Evolutionary conservation across 805 yeast genomes (phyloP).

Genomic region (Lipomyces sp.): DNA sequence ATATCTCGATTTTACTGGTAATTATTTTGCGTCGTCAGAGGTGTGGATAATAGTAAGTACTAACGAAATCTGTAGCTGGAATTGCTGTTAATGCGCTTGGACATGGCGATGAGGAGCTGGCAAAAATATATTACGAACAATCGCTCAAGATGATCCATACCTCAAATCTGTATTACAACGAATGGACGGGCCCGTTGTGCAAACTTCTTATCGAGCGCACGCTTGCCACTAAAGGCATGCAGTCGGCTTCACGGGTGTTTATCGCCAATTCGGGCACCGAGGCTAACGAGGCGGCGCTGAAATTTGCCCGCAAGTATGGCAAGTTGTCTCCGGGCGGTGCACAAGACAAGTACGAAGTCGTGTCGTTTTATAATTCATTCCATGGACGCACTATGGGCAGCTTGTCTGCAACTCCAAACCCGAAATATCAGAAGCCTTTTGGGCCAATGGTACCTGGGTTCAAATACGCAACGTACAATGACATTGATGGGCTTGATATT

Average conservation of each 20-base stretch:
- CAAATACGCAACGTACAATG: slow-evolving; percentile 64
- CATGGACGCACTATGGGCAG: slow-evolving; percentile 98
- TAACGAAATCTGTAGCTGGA: slow-evolving; percentile 59
- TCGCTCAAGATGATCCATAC: slow-evolving; percentile 74
- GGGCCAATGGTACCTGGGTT: slow-evolving; percentile 92
- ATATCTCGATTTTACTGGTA: slow-evolving; percentile 77
- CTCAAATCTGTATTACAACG: slow-evolving; percentile 83
- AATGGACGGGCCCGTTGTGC: slow-evolving; percentile 81
- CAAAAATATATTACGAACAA: slow-evolving; percentile 74
- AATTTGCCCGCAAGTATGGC: slow-evolving; percentile 82
- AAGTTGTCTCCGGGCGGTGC: slow-evolving; percentile 44
- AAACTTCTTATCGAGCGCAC: slow-evolving; percentile 73
- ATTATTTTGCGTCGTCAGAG: neutral
- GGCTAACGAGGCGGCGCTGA: slow-evolving; percentile 79
- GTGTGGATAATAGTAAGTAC: neutral
- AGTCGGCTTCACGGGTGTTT: slow-evolving; percentile 70
- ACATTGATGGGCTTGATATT: slow-evolving; percentile 62
- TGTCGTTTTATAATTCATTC: slow-evolving; percentile 87
- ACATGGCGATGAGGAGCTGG: slow-evolving; percentile 76
- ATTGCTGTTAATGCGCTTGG: slow-evolving; percentile 97
- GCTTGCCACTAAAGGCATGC: slow-evolving; percentile 74
- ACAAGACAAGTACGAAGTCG: slow-evolving; percentile 67
- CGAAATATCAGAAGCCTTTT: slow-evolving; percentile 90
- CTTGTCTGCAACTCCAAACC: slow-evolving; percentile 86
- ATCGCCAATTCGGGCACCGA: slow-evolving; percentile 77